Base-by-base conservation (phyloP, 2,329 filamentous ascomycete genomes). In the Calonectria pauciramosa region DNA sequence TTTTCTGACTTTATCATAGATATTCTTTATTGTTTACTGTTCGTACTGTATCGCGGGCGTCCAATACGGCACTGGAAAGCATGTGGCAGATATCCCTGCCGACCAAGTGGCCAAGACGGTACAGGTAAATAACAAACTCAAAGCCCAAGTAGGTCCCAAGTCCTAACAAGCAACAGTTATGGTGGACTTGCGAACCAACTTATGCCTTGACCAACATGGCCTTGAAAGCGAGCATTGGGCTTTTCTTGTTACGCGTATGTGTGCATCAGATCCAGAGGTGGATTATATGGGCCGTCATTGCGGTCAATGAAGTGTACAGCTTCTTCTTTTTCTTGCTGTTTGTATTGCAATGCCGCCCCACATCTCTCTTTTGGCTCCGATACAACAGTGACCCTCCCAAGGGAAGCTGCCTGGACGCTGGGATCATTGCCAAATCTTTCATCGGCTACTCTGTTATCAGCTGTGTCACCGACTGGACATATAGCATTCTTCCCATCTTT, bases 271-370 rank as follows among this genome's bases (percentile, higher is more conserved):
- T 49, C 20, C 44, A 49, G 44, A 23, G 44, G 20, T 49, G 44
- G 44, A 49, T 49, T 49, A 49, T 49, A 4, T 49, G 44, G 44
- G 20, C 20, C 44, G 11, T 23, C 9, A 49, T 49, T 10, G 20
- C 20, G 4, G 7, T 49, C 20, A 49, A 49, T 49, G 20, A 49
- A 49, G 44, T 49, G 7, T 23, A 49, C 44, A 49, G 44, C 44
- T 49, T 49, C 20, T 23, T 49, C 44, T 49, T 23, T 59, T 64
- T 32, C 72, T 67, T 5, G 75, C 79, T 23, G 20, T 49, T 49
- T 49, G 44, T 49, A 49, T 18, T 49, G 20, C 44, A 49, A 23
- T 49, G 44, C 11, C 44, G 44, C n/a, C 44, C 44, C 44, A 49
- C 44, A 20, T 49, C 44, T 49, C 44, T 49, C 2, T 49, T 49